Evolutionary conservation across 441 rosid genomes (phyloP).

Genomic region (Jatropha multifida): DNA sequence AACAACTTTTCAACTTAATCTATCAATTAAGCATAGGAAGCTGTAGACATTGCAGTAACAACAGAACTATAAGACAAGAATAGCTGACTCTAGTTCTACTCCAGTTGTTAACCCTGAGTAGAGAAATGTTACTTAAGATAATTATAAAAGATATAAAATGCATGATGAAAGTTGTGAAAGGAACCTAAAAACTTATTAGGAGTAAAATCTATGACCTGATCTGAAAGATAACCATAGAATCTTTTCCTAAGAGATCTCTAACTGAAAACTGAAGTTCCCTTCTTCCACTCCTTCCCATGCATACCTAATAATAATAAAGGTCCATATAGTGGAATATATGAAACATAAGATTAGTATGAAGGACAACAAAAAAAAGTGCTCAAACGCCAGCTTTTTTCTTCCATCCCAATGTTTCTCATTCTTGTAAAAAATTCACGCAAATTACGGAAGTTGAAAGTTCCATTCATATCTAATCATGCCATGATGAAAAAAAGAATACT

Average conservation of each 20-base stretch:
- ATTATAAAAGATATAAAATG: not conserved
- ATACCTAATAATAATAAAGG: not conserved
- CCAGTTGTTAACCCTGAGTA: not conserved
- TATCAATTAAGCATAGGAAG: slow-evolving; percentile 11
- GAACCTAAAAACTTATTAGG: not conserved
- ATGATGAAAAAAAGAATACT: not conserved
- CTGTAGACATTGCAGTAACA: not conserved
- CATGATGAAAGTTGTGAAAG: slow-evolving; percentile 1
- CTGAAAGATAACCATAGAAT: not conserved
- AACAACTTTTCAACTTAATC: slow-evolving; percentile 11
- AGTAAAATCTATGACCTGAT: not conserved
- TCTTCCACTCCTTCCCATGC: not conserved
- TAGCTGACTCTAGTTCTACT: not conserved
- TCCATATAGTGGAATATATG: not conserved
- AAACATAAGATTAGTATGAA: slow-evolving; percentile 5
- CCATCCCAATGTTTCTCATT: not conserved
- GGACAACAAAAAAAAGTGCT: not conserved
- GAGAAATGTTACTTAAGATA: not conserved
- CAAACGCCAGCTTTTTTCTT: slow-evolving; percentile 2
- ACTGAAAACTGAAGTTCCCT: slow-evolving; percentile 10
- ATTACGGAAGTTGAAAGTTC: not conserved
- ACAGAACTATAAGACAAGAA: slow-evolving; percentile 5
- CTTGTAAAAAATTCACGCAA: not conserved
- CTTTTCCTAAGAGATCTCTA: not conserved
- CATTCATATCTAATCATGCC: not conserved